Percentiles rank a stretch among this genome's conserved stretches.
Evolutionary conservation across 2,329 filamentous ascomycete genomes (phyloP).

Genomic region (Fusarium poae): DNA sequence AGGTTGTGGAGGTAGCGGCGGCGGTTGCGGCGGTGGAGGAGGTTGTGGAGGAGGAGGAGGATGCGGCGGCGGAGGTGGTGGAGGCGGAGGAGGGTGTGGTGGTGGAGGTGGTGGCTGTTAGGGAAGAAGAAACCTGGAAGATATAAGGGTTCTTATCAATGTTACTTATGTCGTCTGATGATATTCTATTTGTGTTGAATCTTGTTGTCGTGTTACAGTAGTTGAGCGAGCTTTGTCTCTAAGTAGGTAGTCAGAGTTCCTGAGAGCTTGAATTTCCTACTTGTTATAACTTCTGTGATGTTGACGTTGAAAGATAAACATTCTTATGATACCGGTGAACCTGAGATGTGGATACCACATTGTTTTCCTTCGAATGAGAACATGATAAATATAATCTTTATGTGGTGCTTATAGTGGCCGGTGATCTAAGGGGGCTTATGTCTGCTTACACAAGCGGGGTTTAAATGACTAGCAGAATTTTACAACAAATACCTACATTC

Average conservation of each 20-base stretch:
- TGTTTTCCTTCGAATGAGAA: too few relatives aligned
- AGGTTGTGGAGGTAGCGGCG: slow-evolving; percentile 6
- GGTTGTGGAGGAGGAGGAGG: neutral
- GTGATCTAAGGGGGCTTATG: neutral
- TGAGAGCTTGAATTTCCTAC: neutral
- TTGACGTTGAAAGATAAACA: neutral
- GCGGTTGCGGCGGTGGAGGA: neutral
- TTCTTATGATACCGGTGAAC: too few relatives aligned
- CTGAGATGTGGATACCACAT: too few relatives aligned
- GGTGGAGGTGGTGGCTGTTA: neutral
- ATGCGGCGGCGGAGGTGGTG: neutral
- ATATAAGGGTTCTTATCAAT: neutral
- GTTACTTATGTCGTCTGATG: neutral
- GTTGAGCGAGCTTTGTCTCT: neutral
- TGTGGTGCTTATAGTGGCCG: rapidly evolving
- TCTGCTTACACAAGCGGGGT: neutral
- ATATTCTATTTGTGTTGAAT: neutral
- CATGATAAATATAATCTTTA: neutral
- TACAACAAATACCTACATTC: neutral
- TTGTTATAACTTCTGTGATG: neutral
- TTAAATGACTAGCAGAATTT: neutral
- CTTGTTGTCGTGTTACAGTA: neutral
- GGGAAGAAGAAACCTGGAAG: neutral
- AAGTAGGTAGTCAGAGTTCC: neutral
- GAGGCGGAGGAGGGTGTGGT: neutral